Percentiles rank a stretch among this genome's conserved stretches.
Evolutionary conservation across 352 stramenopile genomes (phyloP).

Genomic region (Globisporangium solare): DNA sequence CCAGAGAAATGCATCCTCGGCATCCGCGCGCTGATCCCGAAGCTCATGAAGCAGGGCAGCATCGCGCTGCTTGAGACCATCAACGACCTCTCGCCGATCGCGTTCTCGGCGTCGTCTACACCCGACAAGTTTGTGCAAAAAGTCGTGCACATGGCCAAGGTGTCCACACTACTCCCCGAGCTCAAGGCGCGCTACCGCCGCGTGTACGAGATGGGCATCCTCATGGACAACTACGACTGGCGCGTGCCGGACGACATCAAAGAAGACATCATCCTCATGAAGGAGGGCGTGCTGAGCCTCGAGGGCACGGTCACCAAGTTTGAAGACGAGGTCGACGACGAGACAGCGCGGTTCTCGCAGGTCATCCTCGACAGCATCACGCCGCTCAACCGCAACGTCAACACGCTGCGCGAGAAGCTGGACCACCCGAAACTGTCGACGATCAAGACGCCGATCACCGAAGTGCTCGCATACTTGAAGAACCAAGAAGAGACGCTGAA

Average conservation of each 20-base stretch:
- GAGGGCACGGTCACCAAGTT: constrained; percentile 88
- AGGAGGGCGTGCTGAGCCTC: constrained; percentile 88
- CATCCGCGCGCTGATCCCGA: constrained; percentile 78
- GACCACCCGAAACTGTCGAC: constrained; percentile 77
- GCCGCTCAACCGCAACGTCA: constrained; percentile 63
- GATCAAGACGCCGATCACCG: constrained; percentile 66
- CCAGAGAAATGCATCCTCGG: constrained; percentile 84
- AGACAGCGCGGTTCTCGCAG: constrained; percentile 89
- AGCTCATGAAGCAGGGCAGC: constrained; percentile 87
- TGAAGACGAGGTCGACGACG: constrained; percentile 88
- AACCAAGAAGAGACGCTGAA: constrained; percentile 68
- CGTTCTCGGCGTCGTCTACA: constrained; percentile 63
- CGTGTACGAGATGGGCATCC: constrained; percentile 81
- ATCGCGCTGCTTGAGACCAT: constrained; percentile 80
- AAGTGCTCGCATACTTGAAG: constrained; percentile 70
- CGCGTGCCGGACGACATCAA: constrained; percentile 89
- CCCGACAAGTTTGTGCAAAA: constrained; percentile 85
- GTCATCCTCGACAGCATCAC: constrained; percentile 88
- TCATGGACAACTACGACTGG: constrained; percentile 93
- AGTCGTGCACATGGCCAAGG: constrained; percentile 83
- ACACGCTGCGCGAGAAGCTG: constrained; percentile 75
- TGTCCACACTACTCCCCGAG: constrained; percentile 52
- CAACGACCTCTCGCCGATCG: constrained; percentile 77
- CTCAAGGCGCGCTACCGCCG: constrained; percentile 70
- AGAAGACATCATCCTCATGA: constrained; percentile 92